Base-by-base conservation (phyloP, 2,329 filamentous ascomycete species). In the Fusarium falciforme region DNA sequence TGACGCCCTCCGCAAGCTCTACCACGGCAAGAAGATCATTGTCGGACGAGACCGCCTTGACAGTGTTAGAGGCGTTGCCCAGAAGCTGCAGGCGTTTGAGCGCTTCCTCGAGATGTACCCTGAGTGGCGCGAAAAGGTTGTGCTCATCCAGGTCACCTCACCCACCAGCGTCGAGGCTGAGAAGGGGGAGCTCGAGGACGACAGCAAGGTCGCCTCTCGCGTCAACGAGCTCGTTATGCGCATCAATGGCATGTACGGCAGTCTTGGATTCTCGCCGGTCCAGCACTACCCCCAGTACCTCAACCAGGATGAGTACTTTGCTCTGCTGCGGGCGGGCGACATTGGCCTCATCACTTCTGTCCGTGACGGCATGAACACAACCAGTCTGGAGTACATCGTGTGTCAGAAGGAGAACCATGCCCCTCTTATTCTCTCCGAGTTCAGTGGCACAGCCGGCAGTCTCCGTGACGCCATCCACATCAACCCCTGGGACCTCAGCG, bases 321-420 rank as follows among this genome's bases (percentile, higher is more conserved):
- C 96, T 5, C 89, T 98, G n/a, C 89, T 98, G 61, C 92, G 96
- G 27, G 91, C 94, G 4, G 95, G 93, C 36, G 95, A 98, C 81
- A 94, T 98, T 75, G 96, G 95, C 5, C 87, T 98, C 60, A 98
- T 98, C 82, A 98, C 96, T 8, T 98, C 94, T 76, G 95, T 98
- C 25, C 91, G 96, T 69, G 96, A 98, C 82, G 96, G 96, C 67
- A 98, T 98, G 95, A 98, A 98, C 85, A 98, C 96, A 0, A 98
- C 95, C 22, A 97, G 94, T 81, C 87, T 98, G 76, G 96, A 98
- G 83, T 98, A 98, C 81, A 92, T 98, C 66, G 89, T 98, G 67
- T 97, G 94, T 82, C 96, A 98, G 83, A 93, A 94, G 79, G 93
- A 96, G 72, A 92, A 92, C 66, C 91, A 95, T 76, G 94, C 95